A percentile compares a stretch with the other conserved stretches of the same genome.
Evolutionary conservation across 2,329 filamentous ascomycete species (phyloP).

Genomic region (Phialocephala sp.): DNA sequence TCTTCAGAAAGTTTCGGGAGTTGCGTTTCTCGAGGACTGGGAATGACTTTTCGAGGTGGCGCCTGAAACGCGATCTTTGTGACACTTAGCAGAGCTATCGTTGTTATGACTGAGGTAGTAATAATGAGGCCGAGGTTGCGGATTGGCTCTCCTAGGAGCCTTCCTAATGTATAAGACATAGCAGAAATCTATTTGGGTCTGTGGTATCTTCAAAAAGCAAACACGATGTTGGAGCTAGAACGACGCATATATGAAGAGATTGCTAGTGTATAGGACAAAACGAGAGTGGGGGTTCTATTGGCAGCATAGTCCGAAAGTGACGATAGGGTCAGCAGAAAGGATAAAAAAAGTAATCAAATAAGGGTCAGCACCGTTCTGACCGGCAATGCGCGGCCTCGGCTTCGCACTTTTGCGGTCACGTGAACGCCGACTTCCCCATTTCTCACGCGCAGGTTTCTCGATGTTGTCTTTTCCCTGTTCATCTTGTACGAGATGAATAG

Average conservation of each 20-base stretch:
- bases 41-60: conserved; percentile 26
- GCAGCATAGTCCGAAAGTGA: too few relatives aligned
- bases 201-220: not conserved
- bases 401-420: too few relatives aligned
- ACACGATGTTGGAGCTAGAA: not conserved
- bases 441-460: too few relatives aligned
- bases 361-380: too few relatives aligned
- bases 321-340: too few relatives aligned
- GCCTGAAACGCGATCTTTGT: conserved; percentile 21
- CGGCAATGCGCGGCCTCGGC: too few relatives aligned
- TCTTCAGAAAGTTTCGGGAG: conserved; percentile 33
- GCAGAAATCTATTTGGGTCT: not conserved
- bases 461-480: too few relatives aligned
- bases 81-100: conserved; percentile 26
- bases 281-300: not conserved
- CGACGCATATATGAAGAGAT: not conserved
- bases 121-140: conserved; percentile 23
- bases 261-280: not conserved
- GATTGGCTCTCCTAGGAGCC: not conserved
- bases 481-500: too few relatives aligned
- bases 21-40: conserved; percentile 35
- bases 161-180: not conserved
- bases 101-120: conserved; percentile 31
- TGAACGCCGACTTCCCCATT: too few relatives aligned
- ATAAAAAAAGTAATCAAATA: too few relatives aligned